phyloP scores from a whole-genome alignment of 169 alveolate species.

The Plasmodium malariae region DNA sequence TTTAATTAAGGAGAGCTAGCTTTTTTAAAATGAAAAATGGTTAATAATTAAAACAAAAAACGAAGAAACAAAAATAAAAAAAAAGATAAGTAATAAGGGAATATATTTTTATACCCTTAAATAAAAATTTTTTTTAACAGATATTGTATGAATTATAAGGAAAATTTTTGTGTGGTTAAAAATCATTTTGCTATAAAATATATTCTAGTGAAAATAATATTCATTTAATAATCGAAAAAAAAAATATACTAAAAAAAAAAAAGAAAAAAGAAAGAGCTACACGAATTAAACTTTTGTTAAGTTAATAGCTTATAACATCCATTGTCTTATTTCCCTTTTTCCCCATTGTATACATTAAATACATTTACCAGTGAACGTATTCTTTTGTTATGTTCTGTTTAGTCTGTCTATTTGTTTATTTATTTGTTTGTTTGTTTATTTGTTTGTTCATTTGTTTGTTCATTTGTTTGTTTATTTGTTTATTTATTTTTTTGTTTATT shows the following conservation, averaged over 20 bases:
- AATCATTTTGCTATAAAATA: background rate
- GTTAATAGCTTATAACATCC: background rate
- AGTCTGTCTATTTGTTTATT: no score
- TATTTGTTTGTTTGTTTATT: no score
- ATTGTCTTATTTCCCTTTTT: conserved; percentile 2
- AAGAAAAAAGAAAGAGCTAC: conserved; percentile 3
- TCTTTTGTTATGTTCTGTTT: no score
- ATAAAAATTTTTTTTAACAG: background rate
- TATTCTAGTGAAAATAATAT: background rate
- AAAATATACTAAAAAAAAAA: background rate
- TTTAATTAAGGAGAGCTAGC: background rate
- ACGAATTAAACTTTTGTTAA: conserved; percentile 9
- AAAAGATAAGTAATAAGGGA: background rate
- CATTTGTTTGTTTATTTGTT: no score
- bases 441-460: no score
- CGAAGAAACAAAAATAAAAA: background rate
- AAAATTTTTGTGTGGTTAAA: background rate
- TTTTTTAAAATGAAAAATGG: background rate
- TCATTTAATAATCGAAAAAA: background rate
- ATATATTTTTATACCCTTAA: background rate
- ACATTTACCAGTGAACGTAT: background rate
- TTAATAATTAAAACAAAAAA: background rate
- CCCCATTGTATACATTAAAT: background rate
- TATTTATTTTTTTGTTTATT: no score
- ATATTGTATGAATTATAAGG: background rate